phyloP scores from a whole-genome alignment of 495 filamentous ascomycete species.

The Coniosporium apollinis region DNA sequence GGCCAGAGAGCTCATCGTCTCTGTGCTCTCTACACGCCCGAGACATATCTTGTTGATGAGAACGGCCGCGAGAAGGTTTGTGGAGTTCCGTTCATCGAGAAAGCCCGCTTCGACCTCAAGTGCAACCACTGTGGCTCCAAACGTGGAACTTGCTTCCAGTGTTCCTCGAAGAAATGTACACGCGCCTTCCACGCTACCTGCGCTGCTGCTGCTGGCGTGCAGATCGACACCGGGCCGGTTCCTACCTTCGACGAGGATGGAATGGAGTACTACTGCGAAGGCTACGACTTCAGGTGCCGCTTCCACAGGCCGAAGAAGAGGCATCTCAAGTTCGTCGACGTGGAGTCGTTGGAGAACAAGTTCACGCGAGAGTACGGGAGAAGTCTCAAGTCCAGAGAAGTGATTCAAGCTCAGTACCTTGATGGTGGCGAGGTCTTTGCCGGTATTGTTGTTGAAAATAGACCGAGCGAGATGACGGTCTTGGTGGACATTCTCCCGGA shows the following conservation, averaged over 20 bases:
- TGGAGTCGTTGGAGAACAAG: constrained; percentile 46
- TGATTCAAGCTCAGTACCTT: constrained; percentile 77
- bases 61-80: constrained; percentile 55
- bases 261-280: constrained; percentile 73
- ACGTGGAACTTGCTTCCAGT: constrained; percentile 91
- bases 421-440: constrained; percentile 72
- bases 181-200: constrained; percentile 92
- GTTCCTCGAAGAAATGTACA: constrained; percentile 85
- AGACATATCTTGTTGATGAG: constrained; percentile 66
- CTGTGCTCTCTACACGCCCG: constrained; percentile 79
- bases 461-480: constrained; percentile 54
- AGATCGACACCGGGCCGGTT: constrained; percentile 69
- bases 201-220: constrained; percentile 76
- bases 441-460: constrained; percentile 75
- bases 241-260: constrained; percentile 85
- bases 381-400: constrained; percentile 51
- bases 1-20: constrained; percentile 75
- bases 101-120: constrained; percentile 75
- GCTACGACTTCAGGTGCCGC: constrained; percentile 82
- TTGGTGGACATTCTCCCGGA: constrained; percentile 74
- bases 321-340: constrained; percentile 36
- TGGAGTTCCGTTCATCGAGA: constrained; percentile 64
- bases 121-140: constrained; percentile 90
- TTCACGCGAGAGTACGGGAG: constrained; percentile 51
- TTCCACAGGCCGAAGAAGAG: constrained; percentile 82